Percentiles rank a stretch among this genome's conserved stretches.
Evolutionary conservation across 2,329 filamentous ascomycete genomes (phyloP).

Genomic region (Domatiomyces catenatus): DNA sequence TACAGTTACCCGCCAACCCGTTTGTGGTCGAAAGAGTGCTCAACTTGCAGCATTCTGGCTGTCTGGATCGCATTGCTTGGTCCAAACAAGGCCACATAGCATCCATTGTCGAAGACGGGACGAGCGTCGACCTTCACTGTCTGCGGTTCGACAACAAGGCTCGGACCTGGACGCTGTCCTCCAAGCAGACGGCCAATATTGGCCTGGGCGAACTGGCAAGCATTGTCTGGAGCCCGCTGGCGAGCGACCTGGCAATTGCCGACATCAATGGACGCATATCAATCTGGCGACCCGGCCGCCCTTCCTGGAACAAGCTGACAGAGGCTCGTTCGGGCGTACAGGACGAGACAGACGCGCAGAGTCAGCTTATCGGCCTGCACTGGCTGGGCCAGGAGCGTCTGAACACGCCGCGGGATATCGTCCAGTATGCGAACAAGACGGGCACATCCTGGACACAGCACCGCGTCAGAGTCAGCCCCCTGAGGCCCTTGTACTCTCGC

Average conservation of each 20-base stretch:
- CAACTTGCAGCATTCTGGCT: constrained; percentile 11
- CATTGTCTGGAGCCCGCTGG: constrained; percentile 63
- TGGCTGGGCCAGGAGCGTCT: constrained; percentile 56
- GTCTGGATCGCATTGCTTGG: constrained; percentile 11
- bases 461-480: constrained; percentile 47
- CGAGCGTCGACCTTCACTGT: constrained; percentile 10
- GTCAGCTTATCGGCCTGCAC: constrained; percentile 65
- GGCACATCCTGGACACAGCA: constrained; percentile 51
- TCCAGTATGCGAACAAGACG: constrained; percentile 39
- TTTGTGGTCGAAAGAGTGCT: constrained; percentile 8
- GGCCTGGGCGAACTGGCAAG: constrained; percentile 38
- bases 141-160: constrained; percentile 7
- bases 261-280: constrained; percentile 65
- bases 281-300: constrained; percentile 51
- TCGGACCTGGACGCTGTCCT: constrained; percentile 7
- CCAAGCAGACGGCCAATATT: constrained; percentile 8
- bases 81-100: constrained; percentile 14
- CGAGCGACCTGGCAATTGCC: constrained; percentile 66
- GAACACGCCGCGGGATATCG: constrained; percentile 18
- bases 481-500: constrained; percentile 59
- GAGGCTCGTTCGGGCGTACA: constrained; percentile 45
- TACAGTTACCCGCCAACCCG: constrained; percentile 7
- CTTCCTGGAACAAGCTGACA: constrained; percentile 58
- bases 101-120: constrained; percentile 12
- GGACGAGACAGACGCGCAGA: constrained; percentile 60